These are phyloP conservation scores for Agroathelia rolfsii DNA, from an alignment of 1,284 basidiomycete genomes.

Conservation along the genomic window DNA sequence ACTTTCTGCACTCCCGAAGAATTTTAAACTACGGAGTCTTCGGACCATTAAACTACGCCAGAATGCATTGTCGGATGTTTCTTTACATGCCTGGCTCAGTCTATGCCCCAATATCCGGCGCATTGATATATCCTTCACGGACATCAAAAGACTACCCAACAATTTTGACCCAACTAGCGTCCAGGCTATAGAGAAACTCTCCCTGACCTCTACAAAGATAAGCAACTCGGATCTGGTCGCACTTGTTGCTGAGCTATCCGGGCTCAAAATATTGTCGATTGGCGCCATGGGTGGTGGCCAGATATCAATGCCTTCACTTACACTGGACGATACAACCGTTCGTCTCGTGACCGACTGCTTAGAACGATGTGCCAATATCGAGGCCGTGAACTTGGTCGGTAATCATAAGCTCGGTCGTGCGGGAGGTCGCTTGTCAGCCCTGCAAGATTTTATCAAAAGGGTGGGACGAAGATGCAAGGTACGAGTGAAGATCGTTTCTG, in stretches of 20 bases:
- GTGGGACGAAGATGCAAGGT: slow-evolving; percentile 57
- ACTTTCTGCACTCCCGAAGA: slow-evolving; percentile 21
- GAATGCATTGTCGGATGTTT: slow-evolving; percentile 37
- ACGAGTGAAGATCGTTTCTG: slow-evolving; percentile 9
- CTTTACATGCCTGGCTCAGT: slow-evolving; percentile 31
- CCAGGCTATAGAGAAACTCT: slow-evolving; percentile 43
- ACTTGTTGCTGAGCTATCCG: slow-evolving; percentile 28
- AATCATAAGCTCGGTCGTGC: slow-evolving; percentile 47
- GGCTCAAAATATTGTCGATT: slow-evolving; percentile 40
- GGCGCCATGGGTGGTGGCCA: slow-evolving; percentile 48
- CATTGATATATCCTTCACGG: slow-evolving; percentile 58
- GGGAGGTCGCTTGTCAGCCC: slow-evolving; percentile 25
- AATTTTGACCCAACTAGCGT: slow-evolving; percentile 12
- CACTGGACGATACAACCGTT: slow-evolving; percentile 44
- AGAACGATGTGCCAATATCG: slow-evolving; percentile 26
- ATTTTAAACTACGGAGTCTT: slow-evolving; percentile 28
- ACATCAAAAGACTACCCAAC: slow-evolving; percentile 28
- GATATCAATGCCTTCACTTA: slow-evolving; percentile 38
- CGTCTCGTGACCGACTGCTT: slow-evolving; percentile 33
- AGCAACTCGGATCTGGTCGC: slow-evolving; percentile 30
- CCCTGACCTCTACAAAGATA: slow-evolving; percentile 46
- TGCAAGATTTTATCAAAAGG: slow-evolving; percentile 36
- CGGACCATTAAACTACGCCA: slow-evolving; percentile 53
- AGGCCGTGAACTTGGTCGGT: slow-evolving; percentile 48
- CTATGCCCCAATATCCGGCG: slow-evolving; percentile 41